Percentiles rank a stretch among this genome's conserved stretches.
phyloP scores from a whole-genome alignment of 768 basidiomycete species.

The Tricholoma saponaceum region DNA sequence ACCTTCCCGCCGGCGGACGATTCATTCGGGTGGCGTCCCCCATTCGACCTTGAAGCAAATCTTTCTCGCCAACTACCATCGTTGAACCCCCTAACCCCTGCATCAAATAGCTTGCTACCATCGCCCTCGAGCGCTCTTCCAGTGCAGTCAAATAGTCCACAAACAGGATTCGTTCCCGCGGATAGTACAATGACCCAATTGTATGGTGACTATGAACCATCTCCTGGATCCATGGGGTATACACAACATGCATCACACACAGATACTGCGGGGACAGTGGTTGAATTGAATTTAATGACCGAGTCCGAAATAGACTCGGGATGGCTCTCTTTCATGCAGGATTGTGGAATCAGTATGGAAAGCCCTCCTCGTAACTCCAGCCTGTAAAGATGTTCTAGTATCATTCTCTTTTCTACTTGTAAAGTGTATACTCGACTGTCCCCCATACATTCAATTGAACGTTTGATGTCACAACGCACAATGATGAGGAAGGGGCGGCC shows the following conservation, averaged over 20 bases:
- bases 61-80: not conserved
- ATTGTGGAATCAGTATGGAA: conserved; percentile 39
- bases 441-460: too few species aligned
- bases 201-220: not conserved
- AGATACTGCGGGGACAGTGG: conserved; percentile 28
- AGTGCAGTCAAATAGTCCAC: not conserved
- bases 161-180: not conserved
- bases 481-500: too few species aligned
- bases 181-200: not conserved
- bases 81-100: not conserved
- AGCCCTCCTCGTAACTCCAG: not conserved
- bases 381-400: too few species aligned
- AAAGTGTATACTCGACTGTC: too few species aligned
- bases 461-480: too few species aligned
- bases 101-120: not conserved
- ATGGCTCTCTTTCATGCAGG: conserved; percentile 47
- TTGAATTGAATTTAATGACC: conserved; percentile 41
- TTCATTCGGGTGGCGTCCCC: conserved; percentile 16
- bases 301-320: conserved; percentile 44
- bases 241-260: not conserved
- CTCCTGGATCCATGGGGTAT: not conserved
- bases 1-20: conserved; percentile 14
- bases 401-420: too few species aligned
- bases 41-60: not conserved
- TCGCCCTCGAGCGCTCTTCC: not conserved